These are phyloP conservation scores for Malus domestica DNA, from an alignment of 306 rosid species.

Conservation along the genomic window ASM211411v1 NC_041793.1:42375001-42375500, in stretches of 20 bases:
- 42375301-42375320: not conserved
- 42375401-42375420: too few relatives aligned
- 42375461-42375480: not conserved
- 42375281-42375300: not conserved
- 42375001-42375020: not conserved
- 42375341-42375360: not conserved
- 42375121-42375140: conserved; percentile 85
- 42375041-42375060: conserved; percentile 74
- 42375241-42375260: not conserved
- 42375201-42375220: conserved; percentile 5
- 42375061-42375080: conserved; percentile 72
- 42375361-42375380: not conserved
- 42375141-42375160: conserved; percentile 70
- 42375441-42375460: not conserved
- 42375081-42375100: conserved; percentile 74
- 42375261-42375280: not conserved
- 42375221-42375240: conserved; percentile 8
- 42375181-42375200: conserved; percentile 79
- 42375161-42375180: conserved; percentile 78
- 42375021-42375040: conserved; percentile 45
- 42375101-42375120: conserved; percentile 77
- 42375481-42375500: not conserved
- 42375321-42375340: not conserved
- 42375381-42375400: not conserved
- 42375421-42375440: not conserved